Conservation (phyloP, 1,284 basidiomycete genomes). For the Mrakiaceae sp. region DNA sequence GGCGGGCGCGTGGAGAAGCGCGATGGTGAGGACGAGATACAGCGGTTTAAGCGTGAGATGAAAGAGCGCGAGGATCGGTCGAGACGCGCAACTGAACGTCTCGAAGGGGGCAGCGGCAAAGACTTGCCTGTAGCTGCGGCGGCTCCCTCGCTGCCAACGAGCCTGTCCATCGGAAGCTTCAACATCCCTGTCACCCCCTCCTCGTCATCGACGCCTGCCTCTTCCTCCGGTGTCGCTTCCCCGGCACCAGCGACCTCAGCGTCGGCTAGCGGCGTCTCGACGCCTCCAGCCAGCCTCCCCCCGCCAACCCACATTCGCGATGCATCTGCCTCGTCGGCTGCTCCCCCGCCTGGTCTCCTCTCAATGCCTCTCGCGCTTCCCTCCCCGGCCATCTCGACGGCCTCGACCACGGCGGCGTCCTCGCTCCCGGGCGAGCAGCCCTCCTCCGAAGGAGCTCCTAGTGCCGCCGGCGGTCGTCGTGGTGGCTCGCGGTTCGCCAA, state of each 20-base stretch:
- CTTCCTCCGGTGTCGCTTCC: background rate
- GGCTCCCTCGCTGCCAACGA: background rate
- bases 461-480: background rate
- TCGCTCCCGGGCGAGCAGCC: background rate
- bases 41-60: conserved; percentile 17
- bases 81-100: too few species aligned
- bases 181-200: background rate
- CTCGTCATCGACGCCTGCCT: background rate
- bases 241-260: background rate
- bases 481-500: conserved; percentile 13
- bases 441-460: background rate
- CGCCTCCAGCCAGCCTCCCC: background rate
- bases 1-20: background rate
- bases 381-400: background rate
- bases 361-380: background rate
- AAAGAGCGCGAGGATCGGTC: conserved; percentile 3
- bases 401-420: background rate
- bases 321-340: background rate
- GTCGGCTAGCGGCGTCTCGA: background rate
- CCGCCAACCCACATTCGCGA: background rate
- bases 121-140: too few species aligned
- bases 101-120: too few species aligned
- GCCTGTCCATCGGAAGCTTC: conserved; percentile 1
- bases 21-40: conserved; percentile 11
- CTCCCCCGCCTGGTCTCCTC: background rate